Percentiles rank a stretch among this genome's conserved stretches.
These are phyloP conservation scores for Colletotrichum sp. DNA, from an alignment of 2,329 filamentous ascomycete species.

Conservation along the genomic window DNA sequence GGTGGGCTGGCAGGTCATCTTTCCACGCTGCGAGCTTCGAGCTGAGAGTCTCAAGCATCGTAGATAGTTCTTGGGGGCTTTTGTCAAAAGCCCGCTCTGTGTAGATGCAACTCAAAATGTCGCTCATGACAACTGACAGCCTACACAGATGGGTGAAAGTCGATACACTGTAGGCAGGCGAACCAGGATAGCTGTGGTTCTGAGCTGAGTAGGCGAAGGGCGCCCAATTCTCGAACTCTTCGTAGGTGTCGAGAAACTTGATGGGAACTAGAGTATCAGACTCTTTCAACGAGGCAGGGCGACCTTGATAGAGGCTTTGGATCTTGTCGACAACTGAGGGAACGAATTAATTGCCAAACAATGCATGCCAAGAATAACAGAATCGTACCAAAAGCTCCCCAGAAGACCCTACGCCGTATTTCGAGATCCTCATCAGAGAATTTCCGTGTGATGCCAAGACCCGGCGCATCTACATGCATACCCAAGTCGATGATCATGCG, in stretches of 20 bases:
- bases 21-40: slow-evolving; percentile 47
- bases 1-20: slow-evolving; percentile 42
- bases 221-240: slow-evolving; percentile 58
- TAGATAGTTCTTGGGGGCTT: slow-evolving; percentile 37
- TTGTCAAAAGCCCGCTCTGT: slow-evolving; percentile 43
- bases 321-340: slow-evolving; percentile 50
- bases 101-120: slow-evolving; percentile 49
- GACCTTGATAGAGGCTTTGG: slow-evolving; percentile 59
- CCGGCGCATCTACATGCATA: slow-evolving; percentile 50
- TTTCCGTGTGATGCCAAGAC: slow-evolving; percentile 30
- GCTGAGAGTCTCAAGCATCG: slow-evolving; percentile 41
- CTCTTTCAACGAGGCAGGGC: slow-evolving; percentile 52
- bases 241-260: slow-evolving; percentile 52
- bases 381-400: slow-evolving; percentile 43
- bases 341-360: background rate
- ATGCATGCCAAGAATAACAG: slow-evolving; percentile 10
- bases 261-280: slow-evolving; percentile 51
- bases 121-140: slow-evolving; percentile 52
- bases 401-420: slow-evolving; percentile 48
- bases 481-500: slow-evolving; percentile 60
- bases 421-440: slow-evolving; percentile 51
- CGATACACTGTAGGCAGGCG: slow-evolving; percentile 46
- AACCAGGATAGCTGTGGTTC: slow-evolving; percentile 31
- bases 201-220: slow-evolving; percentile 44
- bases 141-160: slow-evolving; percentile 46